A percentile compares a stretch with the other conserved stretches of the same genome.
phyloP scores from a whole-genome alignment of 2,329 filamentous ascomycete species.

The Stemphylium vesicarium region DNA sequence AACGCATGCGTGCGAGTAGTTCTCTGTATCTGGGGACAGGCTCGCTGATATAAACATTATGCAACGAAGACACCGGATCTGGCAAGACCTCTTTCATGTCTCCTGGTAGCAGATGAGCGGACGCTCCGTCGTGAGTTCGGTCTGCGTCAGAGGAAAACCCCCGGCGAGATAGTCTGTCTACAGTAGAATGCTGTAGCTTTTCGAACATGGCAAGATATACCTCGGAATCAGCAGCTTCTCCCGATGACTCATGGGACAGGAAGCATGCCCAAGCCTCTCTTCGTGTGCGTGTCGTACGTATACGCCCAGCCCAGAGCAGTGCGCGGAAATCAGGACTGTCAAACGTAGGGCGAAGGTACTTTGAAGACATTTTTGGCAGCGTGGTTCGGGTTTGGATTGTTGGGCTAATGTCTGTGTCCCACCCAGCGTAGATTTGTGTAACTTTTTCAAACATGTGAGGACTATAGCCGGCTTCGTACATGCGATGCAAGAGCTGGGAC shows the following conservation, averaged over 20 bases:
- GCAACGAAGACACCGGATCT: constrained; percentile 64
- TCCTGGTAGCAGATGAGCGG: constrained; percentile 58
- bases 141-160: constrained; percentile 11
- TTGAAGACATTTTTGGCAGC: constrained; percentile 33
- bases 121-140: constrained; percentile 2
- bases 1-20: constrained; percentile 66
- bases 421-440: constrained; percentile 63
- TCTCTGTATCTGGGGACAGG: constrained; percentile 64
- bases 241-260: constrained; percentile 59
- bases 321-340: constrained; percentile 15
- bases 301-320: constrained; percentile 62
- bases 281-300: constrained; percentile 65
- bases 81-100: constrained; percentile 63
- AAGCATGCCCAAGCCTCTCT: constrained; percentile 72
- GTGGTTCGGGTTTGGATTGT: constrained; percentile 65
- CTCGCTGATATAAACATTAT: constrained; percentile 69
- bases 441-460: constrained; percentile 59
- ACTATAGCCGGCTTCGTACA: constrained; percentile 66
- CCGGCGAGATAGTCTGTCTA: constrained; percentile 4
- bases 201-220: constrained; percentile 65
- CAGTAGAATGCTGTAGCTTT: constrained; percentile 56
- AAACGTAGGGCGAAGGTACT: not conserved
- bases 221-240: constrained; percentile 43
- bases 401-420: constrained; percentile 68
- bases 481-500: constrained; percentile 60